Evolutionary conservation across 1,139 yeast species (phyloP).

Genomic region (Kluyveromyces marxianus): DNA sequence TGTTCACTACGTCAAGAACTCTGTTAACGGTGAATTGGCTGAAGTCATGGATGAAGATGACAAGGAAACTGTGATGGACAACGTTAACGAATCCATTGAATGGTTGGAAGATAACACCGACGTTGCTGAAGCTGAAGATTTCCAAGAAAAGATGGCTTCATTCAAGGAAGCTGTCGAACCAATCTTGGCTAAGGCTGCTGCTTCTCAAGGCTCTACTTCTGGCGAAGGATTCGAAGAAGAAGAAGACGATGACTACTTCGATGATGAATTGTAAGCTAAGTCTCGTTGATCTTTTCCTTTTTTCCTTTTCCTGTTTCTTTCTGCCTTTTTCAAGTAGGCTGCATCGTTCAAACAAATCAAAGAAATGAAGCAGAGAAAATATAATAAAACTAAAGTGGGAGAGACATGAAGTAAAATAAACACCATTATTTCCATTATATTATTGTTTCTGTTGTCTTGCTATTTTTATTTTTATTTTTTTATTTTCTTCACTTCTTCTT

Average conservation of each 20-base stretch:
- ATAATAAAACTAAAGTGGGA: too few relatives aligned
- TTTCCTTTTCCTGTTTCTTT: too few relatives aligned
- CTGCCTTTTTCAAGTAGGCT: too few relatives aligned
- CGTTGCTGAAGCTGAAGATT: conserved; percentile 83
- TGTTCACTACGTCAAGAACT: conserved; percentile 78
- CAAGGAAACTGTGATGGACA: conserved; percentile 83
- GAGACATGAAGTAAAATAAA: too few relatives aligned
- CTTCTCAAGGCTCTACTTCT: conserved; percentile 41
- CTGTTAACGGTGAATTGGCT: conserved; percentile 57
- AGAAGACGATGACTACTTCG: conserved; percentile 43
- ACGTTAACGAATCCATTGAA: conserved; percentile 78
- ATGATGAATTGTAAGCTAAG: conserved; percentile 48
- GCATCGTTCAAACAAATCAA: too few relatives aligned
- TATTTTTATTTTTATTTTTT: too few relatives aligned
- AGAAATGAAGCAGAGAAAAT: too few relatives aligned
- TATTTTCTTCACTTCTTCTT: too few relatives aligned
- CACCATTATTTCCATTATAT: too few relatives aligned
- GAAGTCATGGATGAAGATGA: conserved; percentile 83
- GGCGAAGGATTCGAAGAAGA: conserved; percentile 56
- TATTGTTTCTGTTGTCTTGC: too few relatives aligned
- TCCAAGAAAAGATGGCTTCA: conserved; percentile 87
- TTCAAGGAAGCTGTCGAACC: conserved; percentile 83
- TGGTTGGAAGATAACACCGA: conserved; percentile 83
- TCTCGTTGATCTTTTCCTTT: background rate
- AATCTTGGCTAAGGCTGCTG: conserved; percentile 77